phyloP scores from a whole-genome alignment of 768 basidiomycete genomes.

The Mycena galopus region DNA sequence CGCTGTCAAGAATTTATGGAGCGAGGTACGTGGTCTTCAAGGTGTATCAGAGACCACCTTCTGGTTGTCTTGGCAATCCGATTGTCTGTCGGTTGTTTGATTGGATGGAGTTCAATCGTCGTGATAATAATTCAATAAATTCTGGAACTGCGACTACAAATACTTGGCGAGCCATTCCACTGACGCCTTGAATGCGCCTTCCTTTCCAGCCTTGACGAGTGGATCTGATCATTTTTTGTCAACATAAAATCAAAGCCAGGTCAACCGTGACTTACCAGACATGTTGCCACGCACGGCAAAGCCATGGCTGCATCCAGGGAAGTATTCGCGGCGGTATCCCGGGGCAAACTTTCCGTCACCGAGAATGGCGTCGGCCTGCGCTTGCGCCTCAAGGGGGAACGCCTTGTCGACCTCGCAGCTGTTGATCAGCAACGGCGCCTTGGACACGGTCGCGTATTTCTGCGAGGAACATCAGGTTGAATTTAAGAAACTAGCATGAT shows the following conservation, averaged over 20 bases:
- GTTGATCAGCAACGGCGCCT: conserved; percentile 62
- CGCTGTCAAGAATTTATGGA: too few relatives aligned
- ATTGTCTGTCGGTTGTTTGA: too few relatives aligned
- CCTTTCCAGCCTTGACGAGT: conserved; percentile 51
- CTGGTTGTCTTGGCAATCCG: too few relatives aligned
- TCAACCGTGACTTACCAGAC: background rate
- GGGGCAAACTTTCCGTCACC: conserved; percentile 41
- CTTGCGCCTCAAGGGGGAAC: conserved; percentile 50
- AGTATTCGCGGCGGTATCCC: conserved; percentile 51
- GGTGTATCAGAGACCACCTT: too few relatives aligned
- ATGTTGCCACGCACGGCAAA: conserved; percentile 48
- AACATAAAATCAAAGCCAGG: conserved; percentile 39
- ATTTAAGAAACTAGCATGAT: too few relatives aligned
- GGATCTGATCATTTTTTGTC: background rate
- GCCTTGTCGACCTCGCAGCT: conserved; percentile 50
- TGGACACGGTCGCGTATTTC: conserved; percentile 31
- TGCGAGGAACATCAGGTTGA: background rate
- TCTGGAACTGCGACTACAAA: conserved; percentile 6
- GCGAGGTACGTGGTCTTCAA: too few relatives aligned
- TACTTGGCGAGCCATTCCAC: conserved; percentile 56
- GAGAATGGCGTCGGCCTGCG: conserved; percentile 53
- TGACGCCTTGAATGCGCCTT: conserved; percentile 59
- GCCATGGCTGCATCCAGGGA: conserved; percentile 40
- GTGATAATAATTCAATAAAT: too few relatives aligned
- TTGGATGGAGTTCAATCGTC: too few relatives aligned